Evolutionary conservation across 1,284 basidiomycete species (phyloP).

Genomic region (Cryptococcus wingfieldii): DNA sequence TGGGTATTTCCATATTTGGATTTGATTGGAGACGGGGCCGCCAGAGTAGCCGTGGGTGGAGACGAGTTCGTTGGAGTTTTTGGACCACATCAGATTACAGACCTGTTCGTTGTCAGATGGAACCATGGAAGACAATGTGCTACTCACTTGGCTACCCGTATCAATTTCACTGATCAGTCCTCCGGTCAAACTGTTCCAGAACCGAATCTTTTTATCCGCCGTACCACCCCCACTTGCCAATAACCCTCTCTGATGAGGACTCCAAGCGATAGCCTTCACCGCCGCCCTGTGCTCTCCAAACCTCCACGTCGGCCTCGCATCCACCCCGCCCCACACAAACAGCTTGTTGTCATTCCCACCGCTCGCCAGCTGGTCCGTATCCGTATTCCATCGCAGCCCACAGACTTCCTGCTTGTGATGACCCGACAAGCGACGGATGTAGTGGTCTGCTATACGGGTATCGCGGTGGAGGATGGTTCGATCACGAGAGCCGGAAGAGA

Average conservation of each 20-base stretch:
- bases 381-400: constrained; percentile 84
- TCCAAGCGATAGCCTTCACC: constrained; percentile 97
- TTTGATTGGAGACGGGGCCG: constrained; percentile 92
- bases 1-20: constrained; percentile 97
- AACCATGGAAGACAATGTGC: not conserved
- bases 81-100: constrained; percentile 94
- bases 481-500: constrained; percentile 89
- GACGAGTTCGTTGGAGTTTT: constrained; percentile 92
- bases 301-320: constrained; percentile 73
- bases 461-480: constrained; percentile 88
- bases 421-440: constrained; percentile 71
- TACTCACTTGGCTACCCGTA: constrained; percentile 82
- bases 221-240: constrained; percentile 97
- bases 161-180: constrained; percentile 78
- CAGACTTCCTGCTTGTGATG: constrained; percentile 92
- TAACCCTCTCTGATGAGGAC: constrained; percentile 86
- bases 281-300: constrained; percentile 96
- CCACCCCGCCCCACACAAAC: constrained; percentile 80
- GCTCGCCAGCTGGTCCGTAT: constrained; percentile 73
- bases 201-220: constrained; percentile 93
- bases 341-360: constrained; percentile 99
- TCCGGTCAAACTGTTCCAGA: constrained; percentile 92
- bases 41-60: constrained; percentile 97
- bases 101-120: constrained; percentile 58
- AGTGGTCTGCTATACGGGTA: constrained; percentile 66